These are phyloP conservation scores for Trematosphaeria pertusa DNA, from an alignment of 2,329 filamentous ascomycete species.

Conservation along the genomic window DNA sequence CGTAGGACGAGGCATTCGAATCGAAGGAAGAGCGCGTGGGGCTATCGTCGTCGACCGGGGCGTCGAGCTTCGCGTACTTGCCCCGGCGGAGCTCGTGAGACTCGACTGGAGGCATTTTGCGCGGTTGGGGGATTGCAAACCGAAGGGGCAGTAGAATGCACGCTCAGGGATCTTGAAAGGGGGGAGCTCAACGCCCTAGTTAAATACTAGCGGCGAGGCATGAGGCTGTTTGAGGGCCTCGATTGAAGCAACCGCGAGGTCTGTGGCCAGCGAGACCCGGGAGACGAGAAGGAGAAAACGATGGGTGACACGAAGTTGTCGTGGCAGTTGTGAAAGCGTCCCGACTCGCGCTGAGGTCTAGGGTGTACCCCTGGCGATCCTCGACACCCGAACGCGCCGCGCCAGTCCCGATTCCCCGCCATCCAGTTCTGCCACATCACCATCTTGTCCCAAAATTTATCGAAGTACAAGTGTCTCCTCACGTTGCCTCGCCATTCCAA, in stretches of 20 bases:
- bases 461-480: too few relatives aligned
- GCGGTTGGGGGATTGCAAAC: conserved; percentile 1
- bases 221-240: conserved; percentile 13
- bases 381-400: conserved; percentile 3
- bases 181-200: conserved; percentile 18
- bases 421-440: neutral
- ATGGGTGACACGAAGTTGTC: conserved; percentile 7
- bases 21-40: conserved; percentile 47
- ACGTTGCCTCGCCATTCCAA: too few relatives aligned
- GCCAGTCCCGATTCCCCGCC: conserved; percentile 7
- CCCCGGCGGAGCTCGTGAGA: conserved; percentile 45
- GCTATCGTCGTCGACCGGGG: conserved; percentile 41
- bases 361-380: conserved; percentile 8
- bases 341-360: neutral
- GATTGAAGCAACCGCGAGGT: neutral
- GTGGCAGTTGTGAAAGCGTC: neutral
- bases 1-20: conserved; percentile 41
- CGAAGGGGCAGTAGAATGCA: too few relatives aligned
- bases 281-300: neutral
- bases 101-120: conserved; percentile 36
- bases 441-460: too few relatives aligned
- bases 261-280: too few relatives aligned
- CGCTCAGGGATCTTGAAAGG: conserved; percentile 19
- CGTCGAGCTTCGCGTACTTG: conserved; percentile 48
- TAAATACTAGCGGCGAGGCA: conserved; percentile 14